A percentile compares a stretch with the other conserved stretches of the same genome.
Evolutionary conservation across 1,139 yeast genomes (phyloP).

Genomic region (Suhomyces bribrorum): DNA sequence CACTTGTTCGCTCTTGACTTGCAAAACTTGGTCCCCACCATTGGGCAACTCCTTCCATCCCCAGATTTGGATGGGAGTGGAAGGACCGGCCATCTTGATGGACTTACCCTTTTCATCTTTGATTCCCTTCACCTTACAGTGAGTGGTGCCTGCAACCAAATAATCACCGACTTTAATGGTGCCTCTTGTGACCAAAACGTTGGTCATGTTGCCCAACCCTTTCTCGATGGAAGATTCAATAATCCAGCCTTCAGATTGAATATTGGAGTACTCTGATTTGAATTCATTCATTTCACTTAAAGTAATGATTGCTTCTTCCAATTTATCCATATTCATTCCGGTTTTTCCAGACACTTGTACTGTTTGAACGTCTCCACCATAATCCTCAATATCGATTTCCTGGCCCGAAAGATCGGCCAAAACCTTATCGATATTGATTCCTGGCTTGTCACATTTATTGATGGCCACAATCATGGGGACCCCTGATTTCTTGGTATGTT

Average conservation of each 20-base stretch:
- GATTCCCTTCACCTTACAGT: constrained; percentile 84
- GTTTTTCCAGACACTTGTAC: constrained; percentile 88
- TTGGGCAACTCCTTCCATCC: constrained; percentile 96
- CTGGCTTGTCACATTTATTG: constrained; percentile 86
- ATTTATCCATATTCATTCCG: constrained; percentile 76
- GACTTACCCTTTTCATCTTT: constrained; percentile 70
- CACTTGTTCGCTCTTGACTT: constrained; percentile 68
- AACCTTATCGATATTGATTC: constrained; percentile 70
- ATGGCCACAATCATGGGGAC: constrained; percentile 90
- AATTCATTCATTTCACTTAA: constrained; percentile 82
- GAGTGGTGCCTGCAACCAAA: constrained; percentile 81
- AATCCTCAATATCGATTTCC: constrained; percentile 85
- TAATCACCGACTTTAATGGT: constrained; percentile 67
- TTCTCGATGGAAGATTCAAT: constrained; percentile 82
- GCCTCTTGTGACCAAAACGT: constrained; percentile 81
- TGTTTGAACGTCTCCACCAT: constrained; percentile 94
- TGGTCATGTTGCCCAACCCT: constrained; percentile 85
- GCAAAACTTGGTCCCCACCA: constrained; percentile 84
- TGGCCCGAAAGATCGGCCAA: constrained; percentile 73
- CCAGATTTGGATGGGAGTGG: constrained; percentile 86
- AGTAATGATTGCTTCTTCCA: constrained; percentile 87
- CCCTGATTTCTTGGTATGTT: constrained; percentile 82
- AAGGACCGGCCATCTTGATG: constrained; percentile 74
- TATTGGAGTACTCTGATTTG: constrained; percentile 58
- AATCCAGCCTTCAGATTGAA: constrained; percentile 81